Evolutionary conservation across 192 early-diverging fungal species (phyloP).

Genomic region (Thamnidium elegans): DNA sequence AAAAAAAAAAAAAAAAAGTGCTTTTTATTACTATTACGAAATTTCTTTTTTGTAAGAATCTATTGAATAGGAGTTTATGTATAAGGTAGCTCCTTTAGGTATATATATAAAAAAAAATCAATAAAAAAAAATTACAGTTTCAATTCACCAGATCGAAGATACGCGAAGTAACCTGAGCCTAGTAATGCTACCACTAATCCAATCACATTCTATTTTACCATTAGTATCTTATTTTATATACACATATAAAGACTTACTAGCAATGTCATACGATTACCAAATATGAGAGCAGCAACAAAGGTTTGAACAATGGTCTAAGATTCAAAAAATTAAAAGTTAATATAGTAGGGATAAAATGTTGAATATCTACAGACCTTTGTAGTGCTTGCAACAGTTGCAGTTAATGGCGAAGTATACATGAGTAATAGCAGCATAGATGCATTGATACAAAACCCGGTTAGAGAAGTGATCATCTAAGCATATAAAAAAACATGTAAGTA

Average conservation of each 20-base stretch:
- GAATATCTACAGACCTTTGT: constrained; percentile 43
- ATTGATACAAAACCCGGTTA: constrained; percentile 56
- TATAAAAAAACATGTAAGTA: neutral
- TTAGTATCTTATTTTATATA: neutral
- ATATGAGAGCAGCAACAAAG: constrained; percentile 48
- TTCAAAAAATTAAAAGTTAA: neutral
- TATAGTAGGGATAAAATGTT: too few species aligned
- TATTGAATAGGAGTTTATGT: neutral
- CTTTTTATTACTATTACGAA: neutral
- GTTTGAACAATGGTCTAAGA: constrained; percentile 40
- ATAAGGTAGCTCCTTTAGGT: neutral
- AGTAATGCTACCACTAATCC: constrained; percentile 47
- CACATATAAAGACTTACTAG: constrained; percentile 36
- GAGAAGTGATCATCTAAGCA: constrained; percentile 39
- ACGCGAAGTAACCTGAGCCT: constrained; percentile 44
- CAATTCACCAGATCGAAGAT: too few species aligned
- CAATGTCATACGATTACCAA: constrained; percentile 52
- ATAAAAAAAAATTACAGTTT: too few species aligned
- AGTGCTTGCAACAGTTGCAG: constrained; percentile 56
- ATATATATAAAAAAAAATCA: neutral
- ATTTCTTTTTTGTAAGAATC: neutral
- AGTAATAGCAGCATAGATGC: constrained; percentile 57
- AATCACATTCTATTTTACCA: constrained; percentile 36
- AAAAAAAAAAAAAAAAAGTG: too few species aligned
- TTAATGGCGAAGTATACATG: constrained; percentile 57